Evolutionary conservation across 2,329 filamentous ascomycete genomes (phyloP).

Genomic region (Cyphellophora attinorum): DNA sequence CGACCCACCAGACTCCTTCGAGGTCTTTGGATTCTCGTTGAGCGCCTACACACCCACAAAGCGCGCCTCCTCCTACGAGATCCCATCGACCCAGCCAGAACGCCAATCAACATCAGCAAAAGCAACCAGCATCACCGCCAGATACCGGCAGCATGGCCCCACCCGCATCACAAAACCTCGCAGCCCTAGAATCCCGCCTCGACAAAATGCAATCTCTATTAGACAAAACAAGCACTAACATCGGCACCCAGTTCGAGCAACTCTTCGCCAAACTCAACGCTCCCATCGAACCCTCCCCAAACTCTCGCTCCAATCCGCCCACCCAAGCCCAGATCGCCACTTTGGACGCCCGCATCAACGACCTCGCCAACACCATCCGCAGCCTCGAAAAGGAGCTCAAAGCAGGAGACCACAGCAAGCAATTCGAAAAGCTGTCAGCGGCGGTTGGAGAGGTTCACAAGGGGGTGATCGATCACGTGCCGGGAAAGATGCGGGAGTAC

Average conservation of each 20-base stretch:
- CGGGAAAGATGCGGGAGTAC: slow-evolving; percentile 21
- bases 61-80: too few species aligned
- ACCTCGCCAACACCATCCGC: slow-evolving; percentile 42
- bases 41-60: slow-evolving; percentile 24
- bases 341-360: slow-evolving; percentile 40
- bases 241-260: slow-evolving; percentile 1
- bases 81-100: too few species aligned
- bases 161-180: slow-evolving; percentile 36
- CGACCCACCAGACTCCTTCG: slow-evolving; percentile 89
- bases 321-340: slow-evolving; percentile 27
- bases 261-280: slow-evolving; percentile 48
- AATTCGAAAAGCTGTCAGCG: slow-evolving; percentile 44
- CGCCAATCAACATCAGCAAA: slow-evolving; percentile 22
- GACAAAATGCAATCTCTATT: slow-evolving; percentile 63
- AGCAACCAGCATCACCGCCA: too few species aligned
- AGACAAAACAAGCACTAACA: slow-evolving; percentile 4
- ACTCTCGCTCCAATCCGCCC: slow-evolving; percentile 30
- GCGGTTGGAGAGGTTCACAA: slow-evolving; percentile 45
- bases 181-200: slow-evolving; percentile 54
- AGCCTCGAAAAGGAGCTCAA: slow-evolving; percentile 42
- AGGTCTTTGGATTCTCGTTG: slow-evolving; percentile 81
- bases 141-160: slow-evolving; percentile 25
- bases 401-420: slow-evolving; percentile 41
- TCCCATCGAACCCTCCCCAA: slow-evolving; percentile 50
- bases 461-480: slow-evolving; percentile 42